Evolutionary conservation across 345 rosid species (phyloP).

Genomic region (Salix brachista): DNA sequence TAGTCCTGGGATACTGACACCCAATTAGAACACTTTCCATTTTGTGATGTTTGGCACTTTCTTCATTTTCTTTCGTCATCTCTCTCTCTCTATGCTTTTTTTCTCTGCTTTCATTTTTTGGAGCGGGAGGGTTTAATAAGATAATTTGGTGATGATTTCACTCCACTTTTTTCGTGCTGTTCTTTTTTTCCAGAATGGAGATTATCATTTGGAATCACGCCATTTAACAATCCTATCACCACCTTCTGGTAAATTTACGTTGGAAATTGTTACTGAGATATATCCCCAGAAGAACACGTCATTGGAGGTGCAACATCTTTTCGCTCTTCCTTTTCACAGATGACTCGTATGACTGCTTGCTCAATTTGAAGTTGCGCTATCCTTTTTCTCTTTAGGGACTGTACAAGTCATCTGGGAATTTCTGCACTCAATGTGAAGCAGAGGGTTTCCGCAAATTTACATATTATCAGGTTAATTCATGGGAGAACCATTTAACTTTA

Average conservation of each 20-base stretch:
- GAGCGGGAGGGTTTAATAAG: too few relatives aligned
- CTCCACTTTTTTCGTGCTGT: too few relatives aligned
- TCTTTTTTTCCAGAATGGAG: conserved; percentile 46
- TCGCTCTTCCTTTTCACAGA: neutral
- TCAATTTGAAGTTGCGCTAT: neutral
- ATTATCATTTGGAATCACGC: conserved; percentile 56
- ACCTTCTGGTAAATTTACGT: conserved; percentile 53
- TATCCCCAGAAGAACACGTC: conserved; percentile 90
- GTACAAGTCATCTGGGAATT: conserved; percentile 87
- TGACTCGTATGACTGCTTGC: neutral
- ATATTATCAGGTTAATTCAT: conserved; percentile 67
- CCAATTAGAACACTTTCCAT: neutral
- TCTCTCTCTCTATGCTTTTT: too few relatives aligned
- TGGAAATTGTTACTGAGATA: conserved; percentile 81
- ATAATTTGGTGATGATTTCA: neutral
- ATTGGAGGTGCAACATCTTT: conserved; percentile 52
- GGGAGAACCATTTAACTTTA: conserved; percentile 2
- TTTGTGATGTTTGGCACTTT: neutral
- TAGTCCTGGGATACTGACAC: neutral
- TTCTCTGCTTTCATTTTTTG: too few relatives aligned
- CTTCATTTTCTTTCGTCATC: too few relatives aligned
- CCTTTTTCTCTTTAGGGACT: conserved; percentile 56
- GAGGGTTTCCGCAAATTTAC: conserved; percentile 96
- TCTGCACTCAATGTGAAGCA: conserved; percentile 98
- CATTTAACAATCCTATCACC: conserved; percentile 65